Evolutionary conservation across 2,329 filamentous ascomycete genomes (phyloP).

Genomic region (Colletotrichum endophyticum): DNA sequence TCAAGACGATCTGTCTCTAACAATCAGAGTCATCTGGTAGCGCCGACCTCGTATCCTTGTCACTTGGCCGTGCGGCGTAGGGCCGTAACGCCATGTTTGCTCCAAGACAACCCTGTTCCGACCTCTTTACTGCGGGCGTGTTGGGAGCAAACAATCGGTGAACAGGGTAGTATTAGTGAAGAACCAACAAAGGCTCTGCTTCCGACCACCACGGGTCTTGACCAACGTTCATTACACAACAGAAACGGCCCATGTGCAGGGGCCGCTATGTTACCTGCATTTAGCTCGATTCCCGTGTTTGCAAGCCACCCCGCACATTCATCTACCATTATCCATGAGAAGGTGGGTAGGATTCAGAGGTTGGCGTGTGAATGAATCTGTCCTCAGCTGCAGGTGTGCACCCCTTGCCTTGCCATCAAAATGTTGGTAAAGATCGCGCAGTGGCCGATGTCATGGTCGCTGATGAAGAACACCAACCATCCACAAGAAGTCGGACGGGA

Average conservation of each 20-base stretch:
- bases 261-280: background rate
- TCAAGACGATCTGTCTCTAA: background rate
- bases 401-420: background rate
- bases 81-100: background rate
- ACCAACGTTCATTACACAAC: background rate
- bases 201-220: background rate
- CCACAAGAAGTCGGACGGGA: background rate
- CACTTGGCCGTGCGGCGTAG: background rate
- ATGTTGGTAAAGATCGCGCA: background rate
- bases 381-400: background rate
- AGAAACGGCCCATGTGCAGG: background rate
- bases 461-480: background rate
- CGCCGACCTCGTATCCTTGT: background rate
- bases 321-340: background rate
- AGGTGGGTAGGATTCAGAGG: background rate
- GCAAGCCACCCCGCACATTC: background rate
- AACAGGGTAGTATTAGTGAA: background rate
- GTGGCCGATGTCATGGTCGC: background rate
- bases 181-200: background rate
- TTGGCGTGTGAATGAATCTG: background rate
- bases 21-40: background rate
- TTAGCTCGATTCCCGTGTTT: background rate
- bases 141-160: background rate
- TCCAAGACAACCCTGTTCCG: background rate
- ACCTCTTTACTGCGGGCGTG: background rate